phyloP scores from a whole-genome alignment of 768 basidiomycete genomes.

The Serendipita vermifera region DNA sequence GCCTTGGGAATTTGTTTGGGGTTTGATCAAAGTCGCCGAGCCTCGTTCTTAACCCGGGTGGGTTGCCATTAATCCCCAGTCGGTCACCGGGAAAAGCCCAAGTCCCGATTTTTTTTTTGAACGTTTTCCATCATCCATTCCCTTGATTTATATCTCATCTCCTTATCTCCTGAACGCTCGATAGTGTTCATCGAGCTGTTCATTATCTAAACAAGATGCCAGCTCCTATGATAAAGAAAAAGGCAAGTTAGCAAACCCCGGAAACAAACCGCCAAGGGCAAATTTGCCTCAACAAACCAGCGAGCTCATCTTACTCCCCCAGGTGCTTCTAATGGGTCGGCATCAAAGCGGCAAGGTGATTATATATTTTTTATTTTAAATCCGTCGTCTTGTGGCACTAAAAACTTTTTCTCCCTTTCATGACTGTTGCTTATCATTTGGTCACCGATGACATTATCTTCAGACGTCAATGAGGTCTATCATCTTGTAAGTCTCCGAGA shows the following conservation, averaged over 20 bases:
- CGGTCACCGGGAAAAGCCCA: not conserved
- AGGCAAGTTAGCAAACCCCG: constrained; percentile 17
- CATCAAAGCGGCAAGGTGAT: constrained; percentile 65
- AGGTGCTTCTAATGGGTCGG: constrained; percentile 98
- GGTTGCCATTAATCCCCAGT: not conserved
- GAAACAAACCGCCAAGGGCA: not conserved
- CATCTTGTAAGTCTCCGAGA: constrained; percentile 68
- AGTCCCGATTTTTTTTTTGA: not conserved
- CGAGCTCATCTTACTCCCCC: constrained; percentile 8
- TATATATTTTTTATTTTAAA: not conserved
- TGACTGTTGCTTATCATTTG: not conserved
- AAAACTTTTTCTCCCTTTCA: not conserved
- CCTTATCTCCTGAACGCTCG: not conserved
- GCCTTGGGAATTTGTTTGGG: not conserved
- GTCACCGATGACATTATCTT: not conserved
- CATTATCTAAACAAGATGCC: constrained; percentile 1
- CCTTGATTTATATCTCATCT: not conserved
- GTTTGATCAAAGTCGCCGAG: not conserved
- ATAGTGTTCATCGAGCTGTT: not conserved
- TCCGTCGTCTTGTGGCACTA: not conserved
- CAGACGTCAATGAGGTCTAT: constrained; percentile 95
- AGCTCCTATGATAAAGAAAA: constrained; percentile 23
- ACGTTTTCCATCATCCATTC: not conserved
- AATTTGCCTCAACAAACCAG: not conserved
- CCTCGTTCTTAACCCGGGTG: not conserved